Evolutionary conservation across 2,329 filamentous ascomycete genomes (phyloP).

Genomic region (Curvularia verruculosa): DNA sequence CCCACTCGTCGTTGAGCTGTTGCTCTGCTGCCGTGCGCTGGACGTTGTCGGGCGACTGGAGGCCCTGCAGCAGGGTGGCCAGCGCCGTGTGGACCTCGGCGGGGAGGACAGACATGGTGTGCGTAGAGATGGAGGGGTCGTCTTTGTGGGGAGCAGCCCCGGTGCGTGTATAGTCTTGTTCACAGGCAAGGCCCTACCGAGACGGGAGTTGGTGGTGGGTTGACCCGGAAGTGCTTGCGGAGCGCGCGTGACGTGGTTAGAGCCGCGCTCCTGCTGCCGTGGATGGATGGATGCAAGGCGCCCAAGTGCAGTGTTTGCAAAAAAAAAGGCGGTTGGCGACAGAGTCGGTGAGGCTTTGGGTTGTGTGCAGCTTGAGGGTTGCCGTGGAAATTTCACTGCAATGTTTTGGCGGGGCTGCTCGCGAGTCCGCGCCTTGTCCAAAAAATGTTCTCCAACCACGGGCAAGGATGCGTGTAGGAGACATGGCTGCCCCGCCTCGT

Average conservation of each 20-base stretch:
- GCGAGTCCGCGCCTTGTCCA: conserved; percentile 18
- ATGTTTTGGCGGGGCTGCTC: conserved; percentile 28
- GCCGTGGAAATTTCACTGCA: conserved; percentile 24
- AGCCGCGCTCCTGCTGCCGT: conserved; percentile 14
- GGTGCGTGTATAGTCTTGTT: conserved; percentile 15
- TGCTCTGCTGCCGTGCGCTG: conserved; percentile 87
- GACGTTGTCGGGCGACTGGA: conserved; percentile 88
- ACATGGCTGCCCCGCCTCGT: conserved; percentile 6
- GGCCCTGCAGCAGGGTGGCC: conserved; percentile 81
- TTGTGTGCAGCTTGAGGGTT: conserved; percentile 14
- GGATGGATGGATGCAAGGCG: conserved; percentile 1
- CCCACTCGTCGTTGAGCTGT: conserved; percentile 90
- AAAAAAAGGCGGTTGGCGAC: conserved; percentile 9
- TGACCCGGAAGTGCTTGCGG: conserved; percentile 6
- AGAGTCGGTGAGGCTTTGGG: conserved; percentile 1
- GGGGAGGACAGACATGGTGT: conserved; percentile 81
- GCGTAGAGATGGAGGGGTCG: conserved; percentile 16
- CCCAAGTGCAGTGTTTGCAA: not conserved
- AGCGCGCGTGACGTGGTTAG: conserved; percentile 18
- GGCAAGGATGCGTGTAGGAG: conserved; percentile 15
- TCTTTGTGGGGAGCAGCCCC: conserved; percentile 30
- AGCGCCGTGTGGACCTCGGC: conserved; percentile 85
- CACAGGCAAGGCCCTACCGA: conserved; percentile 17
- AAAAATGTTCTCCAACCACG: conserved; percentile 18
- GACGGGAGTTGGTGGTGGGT: not conserved